phyloP scores from a whole-genome alignment of 2,329 filamentous ascomycete genomes.

The Pestalotiopsis sp. region DNA sequence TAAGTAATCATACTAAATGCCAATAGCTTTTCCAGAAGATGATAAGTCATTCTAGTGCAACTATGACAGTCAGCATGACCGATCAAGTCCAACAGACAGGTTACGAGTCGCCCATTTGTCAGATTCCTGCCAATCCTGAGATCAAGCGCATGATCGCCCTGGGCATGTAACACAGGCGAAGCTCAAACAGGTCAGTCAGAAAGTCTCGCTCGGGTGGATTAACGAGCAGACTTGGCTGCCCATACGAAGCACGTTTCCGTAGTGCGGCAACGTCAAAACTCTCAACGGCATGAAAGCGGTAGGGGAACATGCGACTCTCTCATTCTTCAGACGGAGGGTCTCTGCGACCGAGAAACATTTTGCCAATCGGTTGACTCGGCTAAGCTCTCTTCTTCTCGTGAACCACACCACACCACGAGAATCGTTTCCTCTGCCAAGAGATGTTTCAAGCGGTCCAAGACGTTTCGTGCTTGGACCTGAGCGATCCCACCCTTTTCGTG shows the following conservation, averaged over 20 bases:
- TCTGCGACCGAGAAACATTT: not conserved
- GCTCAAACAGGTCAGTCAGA: too few relatives aligned
- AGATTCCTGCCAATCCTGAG: too few relatives aligned
- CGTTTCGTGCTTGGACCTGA: not conserved
- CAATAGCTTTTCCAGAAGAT: not conserved
- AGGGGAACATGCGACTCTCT: not conserved
- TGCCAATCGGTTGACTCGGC: not conserved
- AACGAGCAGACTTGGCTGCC: too few relatives aligned
- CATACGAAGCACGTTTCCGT: not conserved
- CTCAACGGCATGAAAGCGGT: not conserved
- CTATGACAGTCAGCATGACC: not conserved
- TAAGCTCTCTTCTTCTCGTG: not conserved
- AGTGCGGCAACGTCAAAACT: not conserved
- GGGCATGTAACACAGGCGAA: too few relatives aligned
- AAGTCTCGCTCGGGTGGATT: too few relatives aligned
- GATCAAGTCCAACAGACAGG: too few relatives aligned
- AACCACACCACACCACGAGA: not conserved
- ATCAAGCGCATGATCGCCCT: too few relatives aligned
- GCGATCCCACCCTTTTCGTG: not conserved
- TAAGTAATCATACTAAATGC: not conserved
- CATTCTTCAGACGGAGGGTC: not conserved
- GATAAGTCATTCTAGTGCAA: not conserved
- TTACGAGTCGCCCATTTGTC: too few relatives aligned
- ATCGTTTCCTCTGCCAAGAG: not conserved
- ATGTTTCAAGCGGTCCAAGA: not conserved